phyloP scores from a whole-genome alignment of 1,139 yeast genomes.

The Magnusiomyces sp. region DNA sequence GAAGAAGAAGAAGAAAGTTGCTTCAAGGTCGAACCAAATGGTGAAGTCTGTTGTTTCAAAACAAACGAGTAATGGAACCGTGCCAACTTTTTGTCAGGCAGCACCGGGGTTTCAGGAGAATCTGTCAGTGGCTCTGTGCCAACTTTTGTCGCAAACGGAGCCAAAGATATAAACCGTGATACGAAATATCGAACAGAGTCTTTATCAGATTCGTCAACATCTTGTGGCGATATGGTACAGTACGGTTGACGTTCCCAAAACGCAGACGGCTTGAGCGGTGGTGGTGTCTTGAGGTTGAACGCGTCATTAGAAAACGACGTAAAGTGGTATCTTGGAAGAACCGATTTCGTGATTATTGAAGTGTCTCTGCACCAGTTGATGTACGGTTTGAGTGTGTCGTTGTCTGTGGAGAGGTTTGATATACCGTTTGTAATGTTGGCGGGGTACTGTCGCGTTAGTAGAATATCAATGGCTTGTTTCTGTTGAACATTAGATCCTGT shows the following conservation, averaged over 20 bases:
- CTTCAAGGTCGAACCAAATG: not conserved
- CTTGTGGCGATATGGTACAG: slow-evolving; percentile 12
- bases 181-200: not conserved
- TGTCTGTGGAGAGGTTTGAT: slow-evolving; percentile 1
- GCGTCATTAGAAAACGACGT: slow-evolving; percentile 11
- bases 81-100: slow-evolving; percentile 1
- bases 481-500: not conserved
- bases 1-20: not conserved
- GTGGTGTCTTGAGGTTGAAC: not conserved
- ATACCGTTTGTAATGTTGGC: slow-evolving; percentile 5
- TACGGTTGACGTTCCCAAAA: slow-evolving; percentile 26
- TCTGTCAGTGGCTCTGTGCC: not conserved
- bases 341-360: not conserved
- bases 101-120: not conserved
- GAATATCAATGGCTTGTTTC: not conserved
- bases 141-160: slow-evolving; percentile 18
- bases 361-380: not conserved
- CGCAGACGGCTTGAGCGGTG: not conserved
- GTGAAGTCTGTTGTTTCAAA: not conserved
- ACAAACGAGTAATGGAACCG: slow-evolving; percentile 6
- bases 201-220: slow-evolving; percentile 2
- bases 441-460: slow-evolving; percentile 1
- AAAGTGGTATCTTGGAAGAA: slow-evolving; percentile 21
- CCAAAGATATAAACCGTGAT: slow-evolving; percentile 24
- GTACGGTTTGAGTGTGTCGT: not conserved